A percentile compares a stretch with the other conserved stretches of the same genome.
phyloP scores from a whole-genome alignment of 768 basidiomycete species.

The Hygrophorus pudorinus region DNA sequence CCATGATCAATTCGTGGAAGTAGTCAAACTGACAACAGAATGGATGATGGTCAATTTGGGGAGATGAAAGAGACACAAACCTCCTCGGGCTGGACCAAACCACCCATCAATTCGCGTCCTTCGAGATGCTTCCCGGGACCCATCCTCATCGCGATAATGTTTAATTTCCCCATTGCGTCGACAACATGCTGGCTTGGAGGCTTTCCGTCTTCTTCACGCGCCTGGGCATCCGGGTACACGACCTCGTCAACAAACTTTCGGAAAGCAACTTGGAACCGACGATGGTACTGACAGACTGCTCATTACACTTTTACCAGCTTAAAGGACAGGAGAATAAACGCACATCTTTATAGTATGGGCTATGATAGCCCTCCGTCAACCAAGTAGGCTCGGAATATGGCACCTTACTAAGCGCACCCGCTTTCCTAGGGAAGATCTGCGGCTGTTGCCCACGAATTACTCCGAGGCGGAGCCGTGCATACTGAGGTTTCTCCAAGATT shows the following conservation, averaged over 20 bases:
- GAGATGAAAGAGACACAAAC: slow-evolving; percentile 20
- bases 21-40: slow-evolving; percentile 60
- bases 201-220: slow-evolving; percentile 82
- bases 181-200: slow-evolving; percentile 68
- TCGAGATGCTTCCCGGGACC: slow-evolving; percentile 89
- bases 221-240: slow-evolving; percentile 42
- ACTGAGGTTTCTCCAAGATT: slow-evolving; percentile 68
- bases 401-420: slow-evolving; percentile 58
- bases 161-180: slow-evolving; percentile 63
- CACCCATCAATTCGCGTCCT: slow-evolving; percentile 70
- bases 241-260: slow-evolving; percentile 67
- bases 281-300: slow-evolving; percentile 35
- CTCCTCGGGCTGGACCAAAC: slow-evolving; percentile 72
- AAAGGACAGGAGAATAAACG: slow-evolving; percentile 24
- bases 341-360: slow-evolving; percentile 68
- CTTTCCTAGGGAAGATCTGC: slow-evolving; percentile 34
- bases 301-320: not conserved
- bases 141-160: slow-evolving; percentile 85
- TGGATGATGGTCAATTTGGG: not conserved
- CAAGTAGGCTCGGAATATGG: slow-evolving; percentile 89
- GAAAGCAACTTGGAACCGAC: slow-evolving; percentile 46
- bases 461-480: slow-evolving; percentile 68
- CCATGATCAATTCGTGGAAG: slow-evolving; percentile 78
- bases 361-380: slow-evolving; percentile 52
- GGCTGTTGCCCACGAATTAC: slow-evolving; percentile 52